These are phyloP conservation scores for Thelonectria blattea DNA, from an alignment of 2,329 filamentous ascomycete genomes.

Conservation along the genomic window DNA sequence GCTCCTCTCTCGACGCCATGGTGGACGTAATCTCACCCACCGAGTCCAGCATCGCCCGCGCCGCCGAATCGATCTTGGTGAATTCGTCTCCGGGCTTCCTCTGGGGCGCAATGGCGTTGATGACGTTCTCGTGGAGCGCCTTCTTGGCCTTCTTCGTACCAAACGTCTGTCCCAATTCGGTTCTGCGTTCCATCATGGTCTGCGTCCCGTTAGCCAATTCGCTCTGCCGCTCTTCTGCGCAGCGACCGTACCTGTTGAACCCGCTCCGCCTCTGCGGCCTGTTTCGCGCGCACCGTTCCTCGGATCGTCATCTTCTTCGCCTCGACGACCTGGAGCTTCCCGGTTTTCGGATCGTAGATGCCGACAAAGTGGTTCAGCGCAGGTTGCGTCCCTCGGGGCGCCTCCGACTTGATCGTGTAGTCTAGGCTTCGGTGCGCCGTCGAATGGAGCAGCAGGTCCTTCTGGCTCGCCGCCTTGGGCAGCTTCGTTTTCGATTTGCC, in stretches of 20 bases:
- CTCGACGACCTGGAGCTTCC: conserved; percentile 65
- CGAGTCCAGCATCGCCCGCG: conserved; percentile 65
- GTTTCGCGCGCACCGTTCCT: conserved; percentile 62
- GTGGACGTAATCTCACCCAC: conserved; percentile 66
- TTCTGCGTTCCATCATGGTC: conserved; percentile 67
- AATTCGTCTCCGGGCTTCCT: conserved; percentile 44
- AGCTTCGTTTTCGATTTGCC: conserved; percentile 45
- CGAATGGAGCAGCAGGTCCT: conserved; percentile 64
- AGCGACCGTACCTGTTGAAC: conserved; percentile 36
- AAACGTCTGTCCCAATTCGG: conserved; percentile 77
- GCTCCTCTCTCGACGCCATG: conserved; percentile 71
- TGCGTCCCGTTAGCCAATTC: conserved; percentile 43
- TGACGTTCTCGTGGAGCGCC: conserved; percentile 69
- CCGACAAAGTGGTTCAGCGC: conserved; percentile 69
- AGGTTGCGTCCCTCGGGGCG: conserved; percentile 38
- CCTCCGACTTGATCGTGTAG: conserved; percentile 62
- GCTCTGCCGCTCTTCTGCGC: conserved; percentile 3
- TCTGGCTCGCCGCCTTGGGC: conserved; percentile 47
- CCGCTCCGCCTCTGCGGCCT: conserved; percentile 53
- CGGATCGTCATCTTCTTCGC: conserved; percentile 69
- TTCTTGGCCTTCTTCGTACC: conserved; percentile 88
- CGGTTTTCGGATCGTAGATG: conserved; percentile 66
- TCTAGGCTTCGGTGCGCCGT: conserved; percentile 62
- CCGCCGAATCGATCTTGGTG: conserved; percentile 60
- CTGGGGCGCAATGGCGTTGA: conserved; percentile 70